Base-by-base conservation (phyloP, 2,329 filamentous ascomycete species). In the Neophaeococcomyces mojaviensis region DNA sequence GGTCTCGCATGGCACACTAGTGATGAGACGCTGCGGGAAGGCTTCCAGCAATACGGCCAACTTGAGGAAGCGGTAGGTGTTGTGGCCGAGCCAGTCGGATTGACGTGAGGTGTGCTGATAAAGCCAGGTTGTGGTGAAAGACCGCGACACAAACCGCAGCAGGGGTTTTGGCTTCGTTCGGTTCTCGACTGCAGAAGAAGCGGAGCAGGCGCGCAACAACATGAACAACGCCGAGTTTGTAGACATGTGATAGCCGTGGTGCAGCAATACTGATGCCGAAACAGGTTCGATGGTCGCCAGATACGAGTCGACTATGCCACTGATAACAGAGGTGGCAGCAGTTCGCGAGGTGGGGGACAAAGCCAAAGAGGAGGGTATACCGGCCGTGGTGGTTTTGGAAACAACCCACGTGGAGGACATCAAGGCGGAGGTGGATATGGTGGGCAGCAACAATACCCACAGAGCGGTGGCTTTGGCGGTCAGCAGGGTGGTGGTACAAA, bases 1-100 rank as follows among this genome's bases (percentile, higher is more conserved):
- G 92, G 92, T 77, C 88, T 98, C 58, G 88, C 92, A 62, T 98
- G 92, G 92, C 89, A 96, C 73, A 98, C 92, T 55, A 88, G 94
- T 68, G 90, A 97, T 70, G 70, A 72, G 36, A 88, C 86, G 57
- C 75, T 98, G 56, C 84, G 86, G 62, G 73, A 84, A 64, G 95
- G 95, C 69, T 98, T 98, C 67, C 84, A 90, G 67, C 84, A 92
- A 67, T 96, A 87, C 63, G 90, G 90, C 50, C 73, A 75, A 34
- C 85, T 98, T 57, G 88, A 96, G 66, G 90, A 98, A 80, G 92
- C 92, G 60, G 92, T 97, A 79, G 69, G 88, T 46, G 10, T 28
- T 10, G 5, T 28, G 24, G 5, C 10, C 10, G 24, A 5, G 30
- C 22, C 24, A 28, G 24, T 13, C 30, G 18, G 57, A 50, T 30